Evolutionary conservation across 805 yeast species (phyloP).

Genomic region (Geotrichum ghanense): DNA sequence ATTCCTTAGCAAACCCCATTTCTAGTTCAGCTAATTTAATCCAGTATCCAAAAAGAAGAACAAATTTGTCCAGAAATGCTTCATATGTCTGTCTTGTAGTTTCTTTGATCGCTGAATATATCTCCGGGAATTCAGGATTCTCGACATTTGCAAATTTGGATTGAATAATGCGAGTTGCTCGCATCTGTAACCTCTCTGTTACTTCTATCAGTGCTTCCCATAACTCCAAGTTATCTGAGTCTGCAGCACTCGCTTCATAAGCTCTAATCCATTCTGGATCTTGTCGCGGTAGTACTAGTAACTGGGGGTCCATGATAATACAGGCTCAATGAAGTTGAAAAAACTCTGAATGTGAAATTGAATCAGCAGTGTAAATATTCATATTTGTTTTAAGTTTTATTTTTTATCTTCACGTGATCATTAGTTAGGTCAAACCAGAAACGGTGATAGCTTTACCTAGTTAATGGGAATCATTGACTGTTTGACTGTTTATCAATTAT

Average conservation of each 20-base stretch:
- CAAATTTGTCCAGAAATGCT: slow-evolving; percentile 24
- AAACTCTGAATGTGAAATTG: no score
- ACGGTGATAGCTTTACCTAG: no score
- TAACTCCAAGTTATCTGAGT: slow-evolving; percentile 10
- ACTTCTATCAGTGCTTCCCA: slow-evolving; percentile 11
- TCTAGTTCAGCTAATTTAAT: slow-evolving; percentile 26
- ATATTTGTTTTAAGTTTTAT: no score
- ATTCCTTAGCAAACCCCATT: slow-evolving; percentile 9
- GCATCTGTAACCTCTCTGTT: slow-evolving; percentile 3
- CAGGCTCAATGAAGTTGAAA: no score
- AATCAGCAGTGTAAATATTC: no score
- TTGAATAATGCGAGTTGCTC: not conserved
- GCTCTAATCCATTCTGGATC: slow-evolving; percentile 9
- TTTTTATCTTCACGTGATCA: no score
- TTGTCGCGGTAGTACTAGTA: not conserved
- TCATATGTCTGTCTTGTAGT: slow-evolving; percentile 14
- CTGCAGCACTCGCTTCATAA: slow-evolving; percentile 8
- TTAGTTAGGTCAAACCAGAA: no score
- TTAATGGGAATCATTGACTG: no score
- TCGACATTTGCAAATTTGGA: not conserved
- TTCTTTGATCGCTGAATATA: not conserved
- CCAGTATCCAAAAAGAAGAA: slow-evolving; percentile 34
- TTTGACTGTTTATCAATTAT: no score
- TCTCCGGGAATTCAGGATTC: not conserved
- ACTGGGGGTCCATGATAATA: not conserved